These are phyloP conservation scores for Pulveroboletus sp. DNA, from an alignment of 768 basidiomycete species.

Conservation along the genomic window DNA sequence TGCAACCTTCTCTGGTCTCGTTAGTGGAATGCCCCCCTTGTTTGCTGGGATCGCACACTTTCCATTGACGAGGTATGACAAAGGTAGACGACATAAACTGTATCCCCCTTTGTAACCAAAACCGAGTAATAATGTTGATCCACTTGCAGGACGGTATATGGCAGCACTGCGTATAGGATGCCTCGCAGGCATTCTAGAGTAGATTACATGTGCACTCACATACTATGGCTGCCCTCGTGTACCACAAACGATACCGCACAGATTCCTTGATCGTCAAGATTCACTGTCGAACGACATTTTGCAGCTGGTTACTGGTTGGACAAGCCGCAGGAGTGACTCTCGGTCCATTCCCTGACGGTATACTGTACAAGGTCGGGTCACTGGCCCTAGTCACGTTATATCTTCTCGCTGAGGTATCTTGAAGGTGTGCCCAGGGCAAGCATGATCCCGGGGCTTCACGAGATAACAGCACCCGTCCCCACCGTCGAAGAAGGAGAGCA, in stretches of 20 bases:
- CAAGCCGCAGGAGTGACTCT: constrained; percentile 58
- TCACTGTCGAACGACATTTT: constrained; percentile 56
- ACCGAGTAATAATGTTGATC: background rate
- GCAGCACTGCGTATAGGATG: constrained; percentile 53
- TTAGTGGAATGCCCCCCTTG: constrained; percentile 61
- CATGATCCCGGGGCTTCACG: constrained; percentile 8
- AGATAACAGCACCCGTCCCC: background rate
- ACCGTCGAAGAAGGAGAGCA: constrained; percentile 1
- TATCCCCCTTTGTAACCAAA: background rate
- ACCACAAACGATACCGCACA: constrained; percentile 61
- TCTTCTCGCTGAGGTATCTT: constrained; percentile 45
- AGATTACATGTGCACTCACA: constrained; percentile 57
- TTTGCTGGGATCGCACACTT: constrained; percentile 56
- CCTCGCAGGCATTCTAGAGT: constrained; percentile 47
- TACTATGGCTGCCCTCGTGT: constrained; percentile 61
- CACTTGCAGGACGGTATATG: constrained; percentile 47
- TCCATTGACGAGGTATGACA: constrained; percentile 51
- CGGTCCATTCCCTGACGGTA: constrained; percentile 61
- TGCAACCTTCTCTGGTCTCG: constrained; percentile 66
- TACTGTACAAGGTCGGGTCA: constrained; percentile 59
- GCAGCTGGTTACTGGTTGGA: constrained; percentile 58
- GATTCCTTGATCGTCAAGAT: constrained; percentile 64
- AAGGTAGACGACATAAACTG: constrained; percentile 37
- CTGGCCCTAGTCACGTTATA: constrained; percentile 63
- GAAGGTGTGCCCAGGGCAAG: constrained; percentile 34